Percentiles rank a stretch among this genome's conserved stretches.
Evolutionary conservation across 192 early-diverging fungal genomes (phyloP).

Genomic region (Podila verticillata): DNA sequence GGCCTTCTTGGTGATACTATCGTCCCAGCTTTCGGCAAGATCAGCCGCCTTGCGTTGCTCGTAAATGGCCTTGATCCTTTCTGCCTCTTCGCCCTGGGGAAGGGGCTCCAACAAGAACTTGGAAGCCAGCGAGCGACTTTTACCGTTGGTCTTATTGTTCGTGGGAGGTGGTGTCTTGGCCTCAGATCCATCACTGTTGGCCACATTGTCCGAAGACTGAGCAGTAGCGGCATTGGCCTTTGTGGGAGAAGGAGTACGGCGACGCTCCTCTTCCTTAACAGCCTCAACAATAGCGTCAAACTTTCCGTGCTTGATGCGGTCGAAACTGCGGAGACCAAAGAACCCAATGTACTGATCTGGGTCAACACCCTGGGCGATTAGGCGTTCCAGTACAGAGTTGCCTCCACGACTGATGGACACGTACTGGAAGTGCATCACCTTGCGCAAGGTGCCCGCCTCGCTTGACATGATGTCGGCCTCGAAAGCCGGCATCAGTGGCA

Average conservation of each 20-base stretch:
- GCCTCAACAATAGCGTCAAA: conserved; percentile 50
- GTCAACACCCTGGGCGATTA: conserved; percentile 65
- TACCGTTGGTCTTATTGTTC: neutral
- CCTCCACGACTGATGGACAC: conserved; percentile 82
- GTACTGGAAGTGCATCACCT: conserved; percentile 85
- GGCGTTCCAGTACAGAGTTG: conserved; percentile 70
- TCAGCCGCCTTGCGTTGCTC: conserved; percentile 18
- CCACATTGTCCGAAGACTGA: neutral
- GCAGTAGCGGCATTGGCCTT: neutral
- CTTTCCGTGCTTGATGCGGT: conserved; percentile 68
- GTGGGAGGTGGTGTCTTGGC: neutral
- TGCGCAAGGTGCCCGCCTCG: conserved; percentile 78
- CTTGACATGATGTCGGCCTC: conserved; percentile 81
- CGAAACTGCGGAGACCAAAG: conserved; percentile 82
- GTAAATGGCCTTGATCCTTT: conserved; percentile 19
- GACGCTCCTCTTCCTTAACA: conserved; percentile 28
- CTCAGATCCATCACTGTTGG: neutral
- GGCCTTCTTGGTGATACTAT: conserved; percentile 37
- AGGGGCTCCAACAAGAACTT: conserved; percentile 29
- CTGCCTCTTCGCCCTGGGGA: conserved; percentile 30
- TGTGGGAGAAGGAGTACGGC: neutral
- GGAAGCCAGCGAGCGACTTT: conserved; percentile 11
- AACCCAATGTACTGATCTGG: conserved; percentile 78
- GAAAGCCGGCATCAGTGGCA: conserved; percentile 92
- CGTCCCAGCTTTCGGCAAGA: conserved; percentile 31